Conservation (phyloP, 345 rosid species). For the Sonneratia alba region DNA sequence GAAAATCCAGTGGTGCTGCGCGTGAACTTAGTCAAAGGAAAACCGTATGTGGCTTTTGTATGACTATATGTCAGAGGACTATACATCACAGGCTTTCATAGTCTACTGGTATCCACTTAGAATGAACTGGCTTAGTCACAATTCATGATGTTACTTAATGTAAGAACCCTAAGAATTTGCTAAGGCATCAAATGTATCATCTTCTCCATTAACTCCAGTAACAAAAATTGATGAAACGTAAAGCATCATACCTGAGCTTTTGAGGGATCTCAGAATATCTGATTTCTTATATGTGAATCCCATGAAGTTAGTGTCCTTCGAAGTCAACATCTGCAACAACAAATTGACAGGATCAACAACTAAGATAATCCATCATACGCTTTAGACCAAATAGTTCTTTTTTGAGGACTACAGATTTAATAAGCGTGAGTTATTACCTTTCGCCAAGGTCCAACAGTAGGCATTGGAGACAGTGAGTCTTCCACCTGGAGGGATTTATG, state of each 20-base stretch:
- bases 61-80: too few relatives aligned
- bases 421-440: slow-evolving; percentile 42
- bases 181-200: background rate
- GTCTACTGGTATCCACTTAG: background rate
- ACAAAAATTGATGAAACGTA: background rate
- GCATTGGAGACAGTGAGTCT: slow-evolving; percentile 34
- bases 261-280: slow-evolving; percentile 62
- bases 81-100: background rate
- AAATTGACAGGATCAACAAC: slow-evolving; percentile 8
- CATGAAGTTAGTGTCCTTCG: slow-evolving; percentile 84
- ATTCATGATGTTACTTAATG: background rate
- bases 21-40: background rate
- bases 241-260: slow-evolving; percentile 56
- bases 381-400: background rate
- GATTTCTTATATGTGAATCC: slow-evolving; percentile 92
- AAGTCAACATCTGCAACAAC: slow-evolving; percentile 79
- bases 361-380: background rate
- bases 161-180: background rate
- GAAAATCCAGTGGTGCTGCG: background rate
- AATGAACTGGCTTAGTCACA: background rate
- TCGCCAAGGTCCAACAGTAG: slow-evolving; percentile 95
- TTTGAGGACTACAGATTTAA: background rate
- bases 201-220: background rate
- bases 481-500: slow-evolving; percentile 9
- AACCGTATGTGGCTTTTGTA: background rate